A percentile compares a stretch with the other conserved stretches of the same genome.
These are phyloP conservation scores for Taphrina sp. DNA, from an alignment of 1,139 yeast species.

Conservation along the genomic window DNA sequence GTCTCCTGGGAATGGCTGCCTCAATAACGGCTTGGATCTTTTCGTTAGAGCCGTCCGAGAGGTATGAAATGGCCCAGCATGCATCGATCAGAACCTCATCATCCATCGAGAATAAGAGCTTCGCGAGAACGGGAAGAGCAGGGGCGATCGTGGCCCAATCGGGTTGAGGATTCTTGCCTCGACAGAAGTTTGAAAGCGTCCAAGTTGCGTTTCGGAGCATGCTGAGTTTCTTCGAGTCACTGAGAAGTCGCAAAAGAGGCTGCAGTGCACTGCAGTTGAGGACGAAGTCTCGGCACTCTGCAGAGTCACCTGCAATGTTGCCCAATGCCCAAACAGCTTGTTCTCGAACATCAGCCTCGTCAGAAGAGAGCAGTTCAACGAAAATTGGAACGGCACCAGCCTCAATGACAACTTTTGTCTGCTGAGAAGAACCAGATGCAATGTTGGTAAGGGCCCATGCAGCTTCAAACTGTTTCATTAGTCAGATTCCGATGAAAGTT, in stretches of 20 bases:
- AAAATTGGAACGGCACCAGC: slow-evolving; percentile 92
- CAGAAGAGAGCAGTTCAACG: slow-evolving; percentile 75
- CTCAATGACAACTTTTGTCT: slow-evolving; percentile 85
- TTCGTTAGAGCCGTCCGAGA: slow-evolving; percentile 87
- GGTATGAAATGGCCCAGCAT: slow-evolving; percentile 96
- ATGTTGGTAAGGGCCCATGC: slow-evolving; percentile 99
- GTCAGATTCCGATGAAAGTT: not conserved
- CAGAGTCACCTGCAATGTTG: slow-evolving; percentile 96
- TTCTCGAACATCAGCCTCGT: slow-evolving; percentile 87
- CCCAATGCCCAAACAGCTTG: slow-evolving; percentile 99
- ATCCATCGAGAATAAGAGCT: slow-evolving; percentile 84
- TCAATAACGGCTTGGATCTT: slow-evolving; percentile 97
- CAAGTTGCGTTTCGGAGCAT: slow-evolving; percentile 95
- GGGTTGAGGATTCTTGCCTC: slow-evolving; percentile 96
- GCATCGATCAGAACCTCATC: slow-evolving; percentile 94
- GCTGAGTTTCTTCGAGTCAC: slow-evolving; percentile 72
- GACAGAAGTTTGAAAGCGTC: slow-evolving; percentile 93
- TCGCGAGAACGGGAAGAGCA: slow-evolving; percentile 89
- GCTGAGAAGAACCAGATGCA: slow-evolving; percentile 91
- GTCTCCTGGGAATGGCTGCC: slow-evolving; percentile 89
- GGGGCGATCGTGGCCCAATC: slow-evolving; percentile 81
- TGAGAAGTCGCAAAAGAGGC: slow-evolving; percentile 76
- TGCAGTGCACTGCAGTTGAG: slow-evolving; percentile 81
- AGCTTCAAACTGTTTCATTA: slow-evolving; percentile 61
- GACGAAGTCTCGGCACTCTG: slow-evolving; percentile 84